Base-by-base conservation (phyloP, 1,284 basidiomycete species). In the Amylostereum areolatum region DNA sequence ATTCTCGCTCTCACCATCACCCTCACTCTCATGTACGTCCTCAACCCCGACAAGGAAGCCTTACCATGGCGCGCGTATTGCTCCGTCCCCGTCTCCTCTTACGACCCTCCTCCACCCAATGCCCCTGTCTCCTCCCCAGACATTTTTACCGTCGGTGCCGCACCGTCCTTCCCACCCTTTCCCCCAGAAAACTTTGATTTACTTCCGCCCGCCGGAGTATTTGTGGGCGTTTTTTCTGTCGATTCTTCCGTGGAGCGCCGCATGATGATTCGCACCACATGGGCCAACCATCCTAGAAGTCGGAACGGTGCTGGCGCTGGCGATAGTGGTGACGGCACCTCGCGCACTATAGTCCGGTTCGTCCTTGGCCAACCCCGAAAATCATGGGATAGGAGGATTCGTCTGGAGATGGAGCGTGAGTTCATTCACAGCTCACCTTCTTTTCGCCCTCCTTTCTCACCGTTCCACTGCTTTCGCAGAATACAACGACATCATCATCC, bases 61-160 rank as follows among this genome's bases (percentile, higher is more conserved):
- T 70, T 96, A 30, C 94, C 95, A 40, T 99, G 94, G 93, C 83
- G 93, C 56, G 83, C 85, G 28, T 96, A 96, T 65, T 98, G 96
- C 67, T 79, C 87, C 47, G 70, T 83, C 53, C 77, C 82, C 37
- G 73, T 76, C 46, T 50, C 69, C 33, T 74, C 79, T 12, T 58
- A 61, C 4, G 52, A 59, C 10, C 67, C 60, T 62, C 76, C 62
- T 55, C 72, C 57, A 58, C 70, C 54, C 66, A 70, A 57, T 64
- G 69, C 61, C 35, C 59, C 65, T 25, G 54, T 57, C 48, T 67
- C 62, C 59, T 67, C 65, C 66, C 52, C 65, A 40, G 55, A 72
- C 62, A 52, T 73, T 57, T 64, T 69, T 65, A 64, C 70, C 53
- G 59, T 65, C 52, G 60, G 59, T 12, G 61, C 63, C 44, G 62